Evolutionary conservation across 2,329 filamentous ascomycete species (phyloP), one percentile per base, ranked within the genome.

Genomic region (Paraphaeosphaeria sporulosa): DNA sequence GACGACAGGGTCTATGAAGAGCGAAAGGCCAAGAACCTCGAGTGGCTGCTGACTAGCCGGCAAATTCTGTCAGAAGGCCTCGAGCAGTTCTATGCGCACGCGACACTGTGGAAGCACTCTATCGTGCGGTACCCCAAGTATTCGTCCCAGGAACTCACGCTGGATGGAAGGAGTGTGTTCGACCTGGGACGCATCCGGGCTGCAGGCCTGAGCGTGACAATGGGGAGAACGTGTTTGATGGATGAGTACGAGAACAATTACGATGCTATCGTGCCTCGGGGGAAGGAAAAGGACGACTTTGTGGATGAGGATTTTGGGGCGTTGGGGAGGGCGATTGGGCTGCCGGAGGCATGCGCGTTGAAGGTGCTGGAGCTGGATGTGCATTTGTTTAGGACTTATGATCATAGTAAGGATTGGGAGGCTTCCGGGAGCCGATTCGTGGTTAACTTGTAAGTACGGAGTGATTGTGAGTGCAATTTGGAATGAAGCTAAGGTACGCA

Each of bases 81-180:
- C 36, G 47, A 58, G 9, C 47, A 51, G 21, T 52, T 58, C 55
- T 58, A 58, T 34, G 21, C 8, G 13, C 55, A 52, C 21, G 55
- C 55, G 25, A 51, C 21, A 47, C 55, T 52, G 5, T 2, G 34
- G 3, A 8, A 3, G 4, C 30, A 34, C 27, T 32, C 15, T 25
- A 34, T 51, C 6, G n/a, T 17, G 12, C 34, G 30, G 3, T 1
- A 34, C 40, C 10, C 6, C 23, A n/a, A 21, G 2, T 36, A 5
- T 4, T 5, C 27, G 12, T 15, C 13, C 1, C 19, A 47, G 4
- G 47, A 52, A 6, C 46, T 43, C 10, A 58, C 47, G n/a, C 21
- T 58, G 7, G 55, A 58, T 46, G 38, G 55, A 21, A 42, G 23
- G 50, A 36, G 19, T 46, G 27, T 30, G 3, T 44, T 44, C 42